Evolutionary conservation across 257 asterid species (phyloP), one percentile per base, ranked within the genome.

Genomic region (Thymus mandschuricus): DNA sequence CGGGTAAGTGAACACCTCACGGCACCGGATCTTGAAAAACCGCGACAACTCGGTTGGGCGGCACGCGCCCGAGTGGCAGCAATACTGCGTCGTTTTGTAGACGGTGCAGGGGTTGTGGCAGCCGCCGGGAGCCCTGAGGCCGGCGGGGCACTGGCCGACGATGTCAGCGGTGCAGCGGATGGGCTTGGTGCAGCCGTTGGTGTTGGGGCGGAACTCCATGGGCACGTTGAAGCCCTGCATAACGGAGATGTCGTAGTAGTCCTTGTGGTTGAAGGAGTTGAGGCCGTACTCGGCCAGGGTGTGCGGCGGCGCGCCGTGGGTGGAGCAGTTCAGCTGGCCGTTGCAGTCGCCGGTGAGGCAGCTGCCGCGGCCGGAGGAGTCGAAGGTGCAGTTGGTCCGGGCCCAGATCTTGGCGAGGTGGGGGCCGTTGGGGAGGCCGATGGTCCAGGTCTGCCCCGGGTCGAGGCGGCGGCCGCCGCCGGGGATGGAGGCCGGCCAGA

Each of bases 91-190:
- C 61, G 89, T 86, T 67, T 83, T 79, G 59, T 55, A 81, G 27
- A 91, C 96, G 33, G 95, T 87, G 61, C 97, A 90, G 0, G 97
- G 95, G 59, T 92, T 88, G 6, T 92, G 77, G 61, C 98, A 92
- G 0, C 98, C 97, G 0, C 97, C 98, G 4, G 86, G 74, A 9
- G 83, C 78, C 28, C 43, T 75, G 30, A 92, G 86, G 57, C 11
- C 40, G 21, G 6, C 10, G 0, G 96, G 97, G 59, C 98, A 92
- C 78, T 86, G 72, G 0, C 84, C 87, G n/a, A 35, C 72, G 3
- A 92, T 75, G 49, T 87, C 86, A 5, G 81, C 93, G 3, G 83
- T 55, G 79, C 98, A 92, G 1, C 78, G 64, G 10, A 87, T 68
- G 56, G 83, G 64, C 0, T 79, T 79, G 70, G 75, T 81, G 70